These are phyloP conservation scores for Crassisporium funariophilum DNA, from an alignment of 768 basidiomycete species.

Conservation along the genomic window DNA sequence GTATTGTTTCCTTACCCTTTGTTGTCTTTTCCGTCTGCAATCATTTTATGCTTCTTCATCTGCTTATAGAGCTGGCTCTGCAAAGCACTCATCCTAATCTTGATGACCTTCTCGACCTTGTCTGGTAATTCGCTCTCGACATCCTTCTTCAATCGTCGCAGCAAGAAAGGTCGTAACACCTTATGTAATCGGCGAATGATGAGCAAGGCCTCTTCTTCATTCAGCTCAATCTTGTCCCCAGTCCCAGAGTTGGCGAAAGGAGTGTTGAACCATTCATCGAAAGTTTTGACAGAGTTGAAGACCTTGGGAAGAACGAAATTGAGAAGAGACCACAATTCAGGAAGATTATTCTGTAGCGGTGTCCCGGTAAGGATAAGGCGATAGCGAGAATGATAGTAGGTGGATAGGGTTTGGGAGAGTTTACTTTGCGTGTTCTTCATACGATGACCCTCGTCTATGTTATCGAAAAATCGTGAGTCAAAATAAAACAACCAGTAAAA, in stretches of 20 bases:
- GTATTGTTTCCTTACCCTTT: slow-evolving; percentile 60
- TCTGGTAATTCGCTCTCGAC: slow-evolving; percentile 95
- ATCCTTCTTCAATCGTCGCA: slow-evolving; percentile 93
- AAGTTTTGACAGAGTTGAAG: slow-evolving; percentile 99
- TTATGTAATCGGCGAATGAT: slow-evolving; percentile 97
- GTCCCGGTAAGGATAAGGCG: slow-evolving; percentile 96
- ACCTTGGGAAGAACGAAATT: slow-evolving; percentile 95
- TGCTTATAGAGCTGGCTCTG: slow-evolving; percentile 94
- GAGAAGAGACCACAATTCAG: slow-evolving; percentile 92
- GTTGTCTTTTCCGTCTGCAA: slow-evolving; percentile 75
- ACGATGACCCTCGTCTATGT: slow-evolving; percentile 89
- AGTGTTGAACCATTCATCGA: slow-evolving; percentile 99
- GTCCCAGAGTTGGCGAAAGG: slow-evolving; percentile 99
- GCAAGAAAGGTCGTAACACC: slow-evolving; percentile 91
- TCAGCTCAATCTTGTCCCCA: slow-evolving; percentile 96
- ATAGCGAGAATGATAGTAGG: slow-evolving; percentile 90
- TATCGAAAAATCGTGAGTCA: slow-evolving; percentile 5
- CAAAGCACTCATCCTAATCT: slow-evolving; percentile 90
- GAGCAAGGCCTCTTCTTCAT: slow-evolving; percentile 98
- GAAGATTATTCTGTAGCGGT: slow-evolving; percentile 95
- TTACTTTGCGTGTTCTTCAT: slow-evolving; percentile 97
- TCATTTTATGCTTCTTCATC: slow-evolving; percentile 99
- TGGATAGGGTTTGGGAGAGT: slow-evolving; percentile 85
- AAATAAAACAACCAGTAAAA: background rate
- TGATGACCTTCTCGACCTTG: slow-evolving; percentile 98